Evolutionary conservation across 164 flowering plant genomes (phyloP), one percentile per base, ranked within the genome.

Genomic region (Warburgia ugandensis): DNA sequence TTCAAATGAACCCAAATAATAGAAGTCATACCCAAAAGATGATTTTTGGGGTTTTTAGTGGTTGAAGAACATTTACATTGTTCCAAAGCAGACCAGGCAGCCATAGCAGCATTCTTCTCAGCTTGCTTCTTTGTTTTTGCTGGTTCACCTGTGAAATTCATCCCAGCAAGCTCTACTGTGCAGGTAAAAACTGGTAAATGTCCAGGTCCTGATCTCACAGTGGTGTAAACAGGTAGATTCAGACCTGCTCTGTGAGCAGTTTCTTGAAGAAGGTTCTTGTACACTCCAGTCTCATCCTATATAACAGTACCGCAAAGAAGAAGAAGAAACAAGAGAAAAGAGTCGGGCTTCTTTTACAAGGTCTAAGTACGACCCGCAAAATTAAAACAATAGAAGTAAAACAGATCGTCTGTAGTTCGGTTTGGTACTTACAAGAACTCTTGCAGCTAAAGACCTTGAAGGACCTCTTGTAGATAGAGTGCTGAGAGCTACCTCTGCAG

Each of bases 41-140:
- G 25, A 22, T 21, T 43, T 43, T 22, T 17, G 26, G 4, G 9
- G 21, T 11, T 6, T 10, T 21, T 17, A 43, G 23, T 2, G 23
- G 29, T 8, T 16, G 14, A 1, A 50, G 10, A 14, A 0, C 2
- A n/a, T 45, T 55, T 71, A 81, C 88, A 54, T 62, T 50, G 70
- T 71, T 80, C 80, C 42, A 85, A 62, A 38, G 87, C 58, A 46
- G 81, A 72, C 95, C 95, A 86, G 38, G 95, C 91, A 36, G 84
- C 79, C 68, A 83, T 74, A 2, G 95, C 95, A 31, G 95, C 91
- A 73, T 83, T 86, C 59, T 86, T 86, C 68, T 86, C 91, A 50
- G 95, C 95, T 67, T 86, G 95, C 65, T 83, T 86, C 73, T 83
- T 86, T 10, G 78, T 83, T 69, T 81, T 86, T 17, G 88, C 88